phyloP scores from a whole-genome alignment of 768 basidiomycete species.

The Termitomyces sp. region DNA sequence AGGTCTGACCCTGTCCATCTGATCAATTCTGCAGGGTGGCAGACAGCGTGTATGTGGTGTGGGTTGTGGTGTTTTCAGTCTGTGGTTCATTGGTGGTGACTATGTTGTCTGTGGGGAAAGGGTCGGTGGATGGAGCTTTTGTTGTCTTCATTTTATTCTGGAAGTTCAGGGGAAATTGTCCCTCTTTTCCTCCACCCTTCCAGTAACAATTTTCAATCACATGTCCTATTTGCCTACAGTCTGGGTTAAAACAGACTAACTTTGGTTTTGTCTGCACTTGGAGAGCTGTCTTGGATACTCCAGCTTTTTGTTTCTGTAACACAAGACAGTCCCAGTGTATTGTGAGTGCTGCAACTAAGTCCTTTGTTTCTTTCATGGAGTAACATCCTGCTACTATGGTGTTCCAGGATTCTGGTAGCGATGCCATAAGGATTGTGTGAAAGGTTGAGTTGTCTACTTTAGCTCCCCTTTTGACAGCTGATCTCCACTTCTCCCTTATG shows the following conservation, averaged over 20 bases:
- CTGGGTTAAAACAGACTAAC: neutral
- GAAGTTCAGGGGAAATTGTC: neutral
- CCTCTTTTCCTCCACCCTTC: neutral
- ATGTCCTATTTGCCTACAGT: neutral
- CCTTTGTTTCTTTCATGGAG: no score
- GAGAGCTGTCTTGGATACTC: neutral
- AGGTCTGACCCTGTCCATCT: no score
- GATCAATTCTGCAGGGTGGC: no score
- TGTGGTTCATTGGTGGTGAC: neutral
- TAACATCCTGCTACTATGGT: no score
- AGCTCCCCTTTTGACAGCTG: neutral
- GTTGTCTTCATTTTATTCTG: neutral
- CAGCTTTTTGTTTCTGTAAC: no score
- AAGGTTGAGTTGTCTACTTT: no score
- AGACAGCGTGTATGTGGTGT: neutral
- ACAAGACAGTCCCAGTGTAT: no score
- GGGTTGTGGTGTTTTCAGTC: neutral
- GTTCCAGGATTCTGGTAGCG: no score
- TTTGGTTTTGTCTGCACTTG: neutral
- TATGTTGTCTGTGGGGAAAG: neutral
- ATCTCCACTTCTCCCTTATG: neutral
- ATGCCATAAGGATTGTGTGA: no score
- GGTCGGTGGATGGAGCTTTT: neutral
- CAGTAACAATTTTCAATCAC: neutral
- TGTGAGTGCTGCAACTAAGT: no score